A percentile compares a stretch with the other conserved stretches of the same genome.
phyloP scores from a whole-genome alignment of 805 yeast genomes.

The Millerozyma miso region DNA sequence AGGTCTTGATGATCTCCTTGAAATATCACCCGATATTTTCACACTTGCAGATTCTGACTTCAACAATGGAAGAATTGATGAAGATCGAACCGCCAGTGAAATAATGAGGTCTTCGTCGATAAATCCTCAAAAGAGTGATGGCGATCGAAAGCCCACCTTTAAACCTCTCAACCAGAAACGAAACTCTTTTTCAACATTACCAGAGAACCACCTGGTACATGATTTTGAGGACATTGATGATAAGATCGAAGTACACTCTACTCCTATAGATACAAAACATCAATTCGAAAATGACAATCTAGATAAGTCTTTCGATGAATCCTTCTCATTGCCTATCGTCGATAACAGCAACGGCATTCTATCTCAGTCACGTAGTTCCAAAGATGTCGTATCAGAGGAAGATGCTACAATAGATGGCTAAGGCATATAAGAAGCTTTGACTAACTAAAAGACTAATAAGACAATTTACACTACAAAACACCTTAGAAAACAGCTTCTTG shows the following conservation, averaged over 20 bases:
- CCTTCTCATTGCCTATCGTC: constrained; percentile 48
- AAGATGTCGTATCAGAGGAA: background rate
- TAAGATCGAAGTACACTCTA: background rate
- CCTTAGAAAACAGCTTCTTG: background rate
- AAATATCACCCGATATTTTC: constrained; percentile 55
- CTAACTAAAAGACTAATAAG: background rate
- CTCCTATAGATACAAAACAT: background rate
- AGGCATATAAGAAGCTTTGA: background rate
- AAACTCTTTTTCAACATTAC: background rate
- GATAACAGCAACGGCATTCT: constrained; percentile 13
- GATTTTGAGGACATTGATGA: background rate
- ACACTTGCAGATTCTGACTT: constrained; percentile 5
- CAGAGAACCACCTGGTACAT: background rate
- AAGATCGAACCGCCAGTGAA: background rate
- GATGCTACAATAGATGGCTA: background rate
- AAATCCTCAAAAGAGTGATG: background rate
- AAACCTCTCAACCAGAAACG: background rate
- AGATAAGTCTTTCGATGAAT: constrained; percentile 33
- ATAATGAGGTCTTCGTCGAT: background rate
- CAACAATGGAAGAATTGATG: background rate
- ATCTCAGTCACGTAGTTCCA: constrained; percentile 1
- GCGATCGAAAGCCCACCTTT: background rate
- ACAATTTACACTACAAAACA: background rate
- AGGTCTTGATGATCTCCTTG: constrained; percentile 67
- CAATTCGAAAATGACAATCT: background rate